Percentiles rank a stretch among this genome's conserved stretches.
Evolutionary conservation across 176 grass and related monocot species (phyloP).

Genomic region (Echinochloa phyllopogon): DNA sequence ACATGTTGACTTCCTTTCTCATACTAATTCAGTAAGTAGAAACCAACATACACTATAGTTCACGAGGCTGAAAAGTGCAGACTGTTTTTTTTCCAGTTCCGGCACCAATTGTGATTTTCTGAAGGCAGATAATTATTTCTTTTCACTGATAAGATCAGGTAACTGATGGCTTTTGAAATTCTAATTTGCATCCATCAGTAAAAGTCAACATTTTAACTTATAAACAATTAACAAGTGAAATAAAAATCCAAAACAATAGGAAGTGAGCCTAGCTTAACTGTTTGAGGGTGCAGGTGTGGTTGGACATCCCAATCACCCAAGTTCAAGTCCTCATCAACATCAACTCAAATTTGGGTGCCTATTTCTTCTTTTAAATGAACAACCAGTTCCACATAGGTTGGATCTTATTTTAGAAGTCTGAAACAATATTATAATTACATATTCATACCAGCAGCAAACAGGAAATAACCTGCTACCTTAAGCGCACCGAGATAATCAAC

Average conservation of each 20-base stretch:
- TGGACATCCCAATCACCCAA: no score
- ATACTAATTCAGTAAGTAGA: background rate
- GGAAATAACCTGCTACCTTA: constrained; percentile 62
- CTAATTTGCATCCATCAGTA: constrained; percentile 6
- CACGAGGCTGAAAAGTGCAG: background rate
- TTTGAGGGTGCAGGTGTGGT: no score
- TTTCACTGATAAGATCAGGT: background rate
- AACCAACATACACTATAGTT: constrained; percentile 16
- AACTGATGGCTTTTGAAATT: background rate
- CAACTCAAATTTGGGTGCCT: no score
- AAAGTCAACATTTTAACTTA: background rate
- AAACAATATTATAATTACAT: background rate
- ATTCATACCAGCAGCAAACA: constrained; percentile 40
- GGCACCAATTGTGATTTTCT: no score
- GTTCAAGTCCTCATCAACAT: no score
- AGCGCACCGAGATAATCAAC: constrained; percentile 84
- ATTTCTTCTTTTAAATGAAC: no score
- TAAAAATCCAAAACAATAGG: no score
- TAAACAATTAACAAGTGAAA: background rate
- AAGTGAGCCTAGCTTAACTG: no score
- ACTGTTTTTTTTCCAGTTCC: no score
- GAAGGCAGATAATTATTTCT: background rate
- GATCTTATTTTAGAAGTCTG: background rate
- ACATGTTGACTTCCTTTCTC: background rate
- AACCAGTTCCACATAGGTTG: no score